phyloP scores from a whole-genome alignment of 805 yeast genomes.

The Candida yuanshanica region DNA sequence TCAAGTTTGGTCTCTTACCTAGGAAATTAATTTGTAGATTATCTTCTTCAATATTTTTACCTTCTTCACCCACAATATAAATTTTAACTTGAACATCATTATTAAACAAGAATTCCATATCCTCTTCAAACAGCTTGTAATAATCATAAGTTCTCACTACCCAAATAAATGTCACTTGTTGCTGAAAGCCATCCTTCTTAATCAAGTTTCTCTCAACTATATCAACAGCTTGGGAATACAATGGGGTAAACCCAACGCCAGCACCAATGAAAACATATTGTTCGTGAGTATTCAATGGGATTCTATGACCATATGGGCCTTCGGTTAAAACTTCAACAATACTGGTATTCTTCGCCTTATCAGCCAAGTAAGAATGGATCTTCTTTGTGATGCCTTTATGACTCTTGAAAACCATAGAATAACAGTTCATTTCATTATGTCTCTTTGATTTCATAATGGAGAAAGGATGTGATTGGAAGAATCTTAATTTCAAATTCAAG shows the following conservation, averaged over 20 bases:
- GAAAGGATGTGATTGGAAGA: conserved; percentile 69
- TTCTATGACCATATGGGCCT: conserved; percentile 56
- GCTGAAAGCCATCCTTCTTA: conserved; percentile 5
- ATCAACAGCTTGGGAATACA: conserved; percentile 36
- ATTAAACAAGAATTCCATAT: conserved; percentile 31
- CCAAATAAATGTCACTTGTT: conserved; percentile 53
- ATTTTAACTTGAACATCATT: conserved; percentile 19
- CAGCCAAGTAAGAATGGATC: conserved; percentile 29
- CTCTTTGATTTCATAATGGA: conserved; percentile 42
- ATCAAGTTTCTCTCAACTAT: conserved; percentile 18
- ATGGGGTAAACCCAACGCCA: conserved; percentile 50
- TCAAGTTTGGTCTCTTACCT: conserved; percentile 13
- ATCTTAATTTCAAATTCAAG: conserved; percentile 32
- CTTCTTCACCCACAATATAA: conserved; percentile 14
- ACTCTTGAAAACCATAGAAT: conserved; percentile 41
- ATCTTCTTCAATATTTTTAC: not conserved
- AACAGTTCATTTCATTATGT: conserved; percentile 23
- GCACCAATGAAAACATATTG: conserved; percentile 39
- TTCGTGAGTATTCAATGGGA: conserved; percentile 34
- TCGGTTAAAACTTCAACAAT: conserved; percentile 40
- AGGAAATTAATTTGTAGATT: conserved; percentile 1
- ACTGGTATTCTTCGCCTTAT: conserved; percentile 27
- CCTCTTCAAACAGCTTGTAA: conserved; percentile 41
- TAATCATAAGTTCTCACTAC: conserved; percentile 47
- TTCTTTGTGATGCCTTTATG: conserved; percentile 52